phyloP scores from a whole-genome alignment of 345 rosid genomes.

The Limnanthes douglasii region DNA sequence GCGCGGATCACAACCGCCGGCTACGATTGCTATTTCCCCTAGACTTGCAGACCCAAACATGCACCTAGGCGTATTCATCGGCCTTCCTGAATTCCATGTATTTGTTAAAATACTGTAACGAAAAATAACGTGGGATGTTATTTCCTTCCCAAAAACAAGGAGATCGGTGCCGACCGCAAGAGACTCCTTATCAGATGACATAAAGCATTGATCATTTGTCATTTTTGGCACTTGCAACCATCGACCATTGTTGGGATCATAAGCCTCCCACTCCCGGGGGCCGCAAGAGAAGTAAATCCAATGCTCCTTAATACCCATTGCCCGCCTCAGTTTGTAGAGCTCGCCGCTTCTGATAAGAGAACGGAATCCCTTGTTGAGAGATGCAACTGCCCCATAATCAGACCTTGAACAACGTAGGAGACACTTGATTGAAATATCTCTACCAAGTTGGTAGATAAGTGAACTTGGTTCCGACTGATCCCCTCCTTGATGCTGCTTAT shows the following conservation, averaged over 20 bases:
- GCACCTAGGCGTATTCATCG: constrained; percentile 79
- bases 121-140: constrained; percentile 52
- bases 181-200: constrained; percentile 72
- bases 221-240: constrained; percentile 85
- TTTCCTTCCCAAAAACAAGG: constrained; percentile 77
- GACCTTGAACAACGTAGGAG: constrained; percentile 68
- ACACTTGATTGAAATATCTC: constrained; percentile 68
- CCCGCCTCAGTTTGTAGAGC: constrained; percentile 46
- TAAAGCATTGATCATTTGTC: constrained; percentile 55
- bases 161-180: constrained; percentile 92
- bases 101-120: constrained; percentile 72
- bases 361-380: constrained; percentile 45
- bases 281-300: constrained; percentile 91
- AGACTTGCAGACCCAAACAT: constrained; percentile 92
- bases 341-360: constrained; percentile 59
- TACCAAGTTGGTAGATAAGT: constrained; percentile 51
- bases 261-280: constrained; percentile 83
- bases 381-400: constrained; percentile 68
- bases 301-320: constrained; percentile 45
- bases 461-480: constrained; percentile 42
- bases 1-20: constrained; percentile 76
- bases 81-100: constrained; percentile 68
- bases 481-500: no score
- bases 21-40: constrained; percentile 72
- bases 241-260: constrained; percentile 49